Conservation (phyloP, 2,329 filamentous ascomycete species). For the Didymellaceae sp. region DNA sequence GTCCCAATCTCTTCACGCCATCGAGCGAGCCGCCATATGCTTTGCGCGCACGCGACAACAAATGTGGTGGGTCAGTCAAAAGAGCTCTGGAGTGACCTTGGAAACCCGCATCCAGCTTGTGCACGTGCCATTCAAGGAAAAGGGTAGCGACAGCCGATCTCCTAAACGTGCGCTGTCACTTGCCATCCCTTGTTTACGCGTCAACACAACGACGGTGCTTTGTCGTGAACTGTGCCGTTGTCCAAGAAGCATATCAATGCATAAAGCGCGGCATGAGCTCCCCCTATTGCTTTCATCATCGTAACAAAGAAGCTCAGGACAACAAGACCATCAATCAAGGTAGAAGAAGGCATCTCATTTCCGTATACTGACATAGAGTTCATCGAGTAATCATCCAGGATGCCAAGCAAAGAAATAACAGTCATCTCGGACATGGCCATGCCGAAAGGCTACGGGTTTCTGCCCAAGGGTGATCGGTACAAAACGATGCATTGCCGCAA, state of each 20-base stretch:
- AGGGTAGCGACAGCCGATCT: not conserved
- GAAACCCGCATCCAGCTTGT: too few species aligned
- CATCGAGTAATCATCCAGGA: not conserved
- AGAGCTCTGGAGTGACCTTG: too few species aligned
- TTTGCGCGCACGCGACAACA: too few species aligned
- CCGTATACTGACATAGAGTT: not conserved
- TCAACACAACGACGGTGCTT: constrained; percentile 1
- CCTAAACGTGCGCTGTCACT: too few species aligned
- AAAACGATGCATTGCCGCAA: constrained; percentile 44
- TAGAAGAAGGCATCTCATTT: not conserved
- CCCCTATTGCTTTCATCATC: not conserved
- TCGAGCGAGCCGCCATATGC: too few species aligned
- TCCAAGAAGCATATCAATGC: not conserved
- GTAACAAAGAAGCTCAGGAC: not conserved
- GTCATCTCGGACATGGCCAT: constrained; percentile 30
- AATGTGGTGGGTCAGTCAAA: too few species aligned
- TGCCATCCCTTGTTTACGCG: not conserved
- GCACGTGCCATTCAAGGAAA: constrained; percentile 6
- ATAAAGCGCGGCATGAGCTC: not conserved
- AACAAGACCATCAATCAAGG: not conserved
- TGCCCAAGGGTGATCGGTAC: constrained; percentile 44
- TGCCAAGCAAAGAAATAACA: constrained; percentile 27
- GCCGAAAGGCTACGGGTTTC: constrained; percentile 41
- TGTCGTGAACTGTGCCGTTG: not conserved
- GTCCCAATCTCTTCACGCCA: too few species aligned